Evolutionary conservation across 805 yeast genomes (phyloP), one percentile per base, ranked within the genome.

Genomic region (Tetrapisispora iriomotensis): DNA sequence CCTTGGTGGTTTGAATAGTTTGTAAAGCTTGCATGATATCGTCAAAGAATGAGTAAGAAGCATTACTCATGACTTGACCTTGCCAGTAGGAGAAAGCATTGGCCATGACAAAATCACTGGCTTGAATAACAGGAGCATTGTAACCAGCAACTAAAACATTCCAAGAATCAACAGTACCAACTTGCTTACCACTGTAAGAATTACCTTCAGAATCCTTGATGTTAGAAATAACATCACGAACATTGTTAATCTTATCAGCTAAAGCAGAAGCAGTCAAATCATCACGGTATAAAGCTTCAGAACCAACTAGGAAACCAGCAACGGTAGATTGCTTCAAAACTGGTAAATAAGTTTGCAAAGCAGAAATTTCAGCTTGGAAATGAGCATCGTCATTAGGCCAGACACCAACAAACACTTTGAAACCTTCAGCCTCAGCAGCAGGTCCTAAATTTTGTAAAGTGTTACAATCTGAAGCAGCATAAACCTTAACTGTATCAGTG

Each of bases 31-130:
- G 96, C 95, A 88, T 87, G 64, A 90, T 85, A 64, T 90, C 96
- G 62, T 88, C 96, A 50, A 86, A 75, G 81, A 88, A 90, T 2
- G 96, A 86, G 73, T 76, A 84, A 14, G 95, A 77, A 21, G 96
- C 75, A 63, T 88, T 88, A 36, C 63, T 57, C 74, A 72, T 74
- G 50, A 86, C 73, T 70, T 87, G 96, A 32, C 96, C 96, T 71
- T 90, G 97, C 97, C 97, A 90, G 79, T 88, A 90, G 8, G 96
- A 84, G 75, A 90, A 90, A 37, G 96, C 96, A 61, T 90, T 90
- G 56, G 95, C 94, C 62, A 80, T 82, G 45, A 87, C 77, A 54
- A 85, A 70, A 62, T 90, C 97, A 35, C 94, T 70, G 38, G 86
- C 88, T 61, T 75, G 53, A 58, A 90, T 79, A 41, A 82, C 95